Evolutionary conservation across 1,284 basidiomycete species (phyloP).

Genomic region (Malassezia pachydermatis): DNA sequence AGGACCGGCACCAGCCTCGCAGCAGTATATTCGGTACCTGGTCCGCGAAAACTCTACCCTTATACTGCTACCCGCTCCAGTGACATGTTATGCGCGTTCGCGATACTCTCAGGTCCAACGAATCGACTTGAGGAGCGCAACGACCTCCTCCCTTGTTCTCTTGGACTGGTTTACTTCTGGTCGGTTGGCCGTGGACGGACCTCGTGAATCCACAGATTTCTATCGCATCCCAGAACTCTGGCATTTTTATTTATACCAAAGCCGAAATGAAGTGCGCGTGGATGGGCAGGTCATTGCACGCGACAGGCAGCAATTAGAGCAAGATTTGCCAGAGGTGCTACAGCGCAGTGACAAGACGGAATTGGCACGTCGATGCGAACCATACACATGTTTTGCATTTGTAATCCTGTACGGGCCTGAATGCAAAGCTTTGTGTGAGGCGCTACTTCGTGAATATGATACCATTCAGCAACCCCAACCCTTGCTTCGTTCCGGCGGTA

Average conservation of each 20-base stretch:
- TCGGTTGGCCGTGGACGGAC: constrained; percentile 19
- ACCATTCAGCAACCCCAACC: constrained; percentile 53
- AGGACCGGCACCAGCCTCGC: background rate
- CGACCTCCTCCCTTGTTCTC: constrained; percentile 28
- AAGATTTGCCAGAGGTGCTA: constrained; percentile 32
- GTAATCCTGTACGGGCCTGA: constrained; percentile 63
- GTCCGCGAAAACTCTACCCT: constrained; percentile 29
- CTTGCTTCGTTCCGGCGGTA: constrained; percentile 6
- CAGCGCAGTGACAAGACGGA: constrained; percentile 9
- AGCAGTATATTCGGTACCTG: constrained; percentile 18
- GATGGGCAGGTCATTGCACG: constrained; percentile 59
- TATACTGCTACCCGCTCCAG: constrained; percentile 38
- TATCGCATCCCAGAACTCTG: constrained; percentile 68
- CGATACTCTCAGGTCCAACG: constrained; percentile 38
- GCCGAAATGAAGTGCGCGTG: constrained; percentile 70
- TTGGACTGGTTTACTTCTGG: constrained; percentile 47
- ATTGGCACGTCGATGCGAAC: constrained; percentile 58
- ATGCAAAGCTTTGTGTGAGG: constrained; percentile 51
- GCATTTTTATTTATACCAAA: constrained; percentile 74
- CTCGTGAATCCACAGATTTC: constrained; percentile 1
- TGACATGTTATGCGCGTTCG: constrained; percentile 36
- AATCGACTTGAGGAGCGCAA: constrained; percentile 28
- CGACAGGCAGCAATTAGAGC: constrained; percentile 66
- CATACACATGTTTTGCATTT: constrained; percentile 75
- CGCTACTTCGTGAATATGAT: constrained; percentile 54